Base-by-base conservation (phyloP, 2,329 filamentous ascomycete genomes). In the Nectriaceae sp. region DNA sequence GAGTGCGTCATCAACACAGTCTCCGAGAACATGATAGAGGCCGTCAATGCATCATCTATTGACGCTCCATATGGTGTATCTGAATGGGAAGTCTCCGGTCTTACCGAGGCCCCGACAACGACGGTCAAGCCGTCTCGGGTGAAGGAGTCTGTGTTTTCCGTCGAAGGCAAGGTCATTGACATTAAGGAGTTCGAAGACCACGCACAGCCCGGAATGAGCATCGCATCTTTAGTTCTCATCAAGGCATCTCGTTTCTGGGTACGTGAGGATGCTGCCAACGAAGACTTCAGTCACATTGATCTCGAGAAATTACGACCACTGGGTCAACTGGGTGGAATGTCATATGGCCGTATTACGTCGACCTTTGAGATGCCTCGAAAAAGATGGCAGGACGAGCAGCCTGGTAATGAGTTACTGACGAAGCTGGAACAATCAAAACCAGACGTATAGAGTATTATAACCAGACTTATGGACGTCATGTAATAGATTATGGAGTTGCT, bases 1-100 rank as follows among this genome's bases (percentile, higher is more conserved):
- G 89, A 95, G 70, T 91, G 88, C 66, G 80, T 82, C 35, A 85
- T 95, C 69, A 95, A 91, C 69, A 88, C 94, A 54, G 87, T 95
- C 58, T 83, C 79, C 3, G 89, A 94, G 70, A 82, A 85, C 65
- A 93, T 85, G 66, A 67, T 91, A 57, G 90, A 95, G 71, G 90
- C 90, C 0, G 90, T 89, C 21, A 95, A 94, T 65, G 79, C 83
- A 11, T 82, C 85, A 2, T 78, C 78, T 11, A 82, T 94, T 59
- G 89, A 94, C 65, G 80, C 88, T 0, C 90, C 90, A 0, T 84
- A 84, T 52, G 88, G 87, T 0, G 70, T 81, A 3, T 87, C 82
- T 2, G 90, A 95, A 68, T 95, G 89, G 89, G 76, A 79, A 1
- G 70, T 90, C 29, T 83, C 80, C 29, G 90, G 90, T 2, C 52